Base-by-base conservation (phyloP, 2,329 filamentous ascomycete genomes). In the Colletotrichum lupini region DNA sequence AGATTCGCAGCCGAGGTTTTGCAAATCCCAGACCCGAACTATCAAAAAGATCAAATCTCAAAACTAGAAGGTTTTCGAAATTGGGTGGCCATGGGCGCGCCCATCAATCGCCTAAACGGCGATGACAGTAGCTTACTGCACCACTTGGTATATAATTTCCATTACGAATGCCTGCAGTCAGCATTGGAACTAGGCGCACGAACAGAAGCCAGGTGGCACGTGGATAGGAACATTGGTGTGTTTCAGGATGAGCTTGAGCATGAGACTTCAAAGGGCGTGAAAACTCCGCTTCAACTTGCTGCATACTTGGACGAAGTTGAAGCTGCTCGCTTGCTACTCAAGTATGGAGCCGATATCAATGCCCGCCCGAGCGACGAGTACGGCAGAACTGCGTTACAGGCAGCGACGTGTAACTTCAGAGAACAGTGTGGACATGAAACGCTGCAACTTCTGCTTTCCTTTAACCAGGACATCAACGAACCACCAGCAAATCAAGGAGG, bases 341-440 rank as follows among this genome's bases (percentile, higher is more conserved):
- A 63, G n/a, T 8, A 56, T 22, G 9, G 19, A 8, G 66, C 59
- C 2, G 2, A 62, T 2, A 26, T 68, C n/a, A 37, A 68, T 4
- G 58, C 58, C 1, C 2, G 1, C 1, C 37, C 65, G 0, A n/a
- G 28, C 0, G 24, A 42, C 2, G 42, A 55, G 0, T 37, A 37
- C 4, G 65, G 65, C 14, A 12, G 65, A 11, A 68, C 65, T 6
- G 57, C 65, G 7, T 57, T 68, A 3, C 57, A 68, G 55, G 42
- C 14, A 4, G 65, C 57, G 2, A 24, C 9, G 2, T 42, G 16
- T 7, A 42, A 42, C 4, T 14, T 1, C 2, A 1, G 1, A 2
- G 6, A 5, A 2, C 11, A 37, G 9, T 9, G 19, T 12, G 37
- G 42, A 5, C 14, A 14, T 2, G 28, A 5, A 2, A 42, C 37